phyloP scores from a whole-genome alignment of 495 filamentous ascomycete species.

The Penicillium roqueforti region DNA sequence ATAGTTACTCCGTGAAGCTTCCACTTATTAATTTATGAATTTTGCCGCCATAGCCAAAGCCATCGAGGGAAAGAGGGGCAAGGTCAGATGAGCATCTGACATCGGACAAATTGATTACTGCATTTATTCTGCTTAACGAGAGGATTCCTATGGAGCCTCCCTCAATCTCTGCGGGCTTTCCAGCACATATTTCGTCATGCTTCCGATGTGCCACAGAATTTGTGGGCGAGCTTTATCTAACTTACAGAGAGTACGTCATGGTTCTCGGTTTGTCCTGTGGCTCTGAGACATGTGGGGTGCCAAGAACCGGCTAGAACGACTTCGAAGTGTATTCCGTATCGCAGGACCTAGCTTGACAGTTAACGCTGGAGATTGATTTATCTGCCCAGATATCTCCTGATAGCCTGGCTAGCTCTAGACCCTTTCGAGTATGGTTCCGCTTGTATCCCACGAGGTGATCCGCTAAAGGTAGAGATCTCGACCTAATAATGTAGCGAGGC shows the following conservation, averaged over 20 bases:
- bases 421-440: slow-evolving; percentile 1
- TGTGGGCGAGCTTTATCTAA: slow-evolving; percentile 18
- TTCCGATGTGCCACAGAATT: slow-evolving; percentile 22
- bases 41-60: too few species aligned
- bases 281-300: slow-evolving; percentile 22
- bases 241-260: slow-evolving; percentile 14
- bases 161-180: slow-evolving; percentile 16
- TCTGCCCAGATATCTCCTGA: neutral
- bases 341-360: neutral
- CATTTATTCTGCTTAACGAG: slow-evolving; percentile 19
- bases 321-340: slow-evolving; percentile 22
- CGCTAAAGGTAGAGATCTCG: slow-evolving; percentile 7
- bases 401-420: neutral
- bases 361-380: slow-evolving; percentile 14
- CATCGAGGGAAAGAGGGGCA: too few species aligned
- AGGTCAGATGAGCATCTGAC: too few species aligned
- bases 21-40: too few species aligned
- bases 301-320: slow-evolving; percentile 10
- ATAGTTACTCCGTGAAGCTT: too few species aligned
- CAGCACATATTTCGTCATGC: slow-evolving; percentile 16
- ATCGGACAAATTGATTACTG: too few species aligned
- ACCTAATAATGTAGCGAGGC: neutral
- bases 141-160: slow-evolving; percentile 19
- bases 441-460: slow-evolving; percentile 13
- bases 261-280: slow-evolving; percentile 14